These are phyloP conservation scores for Phanerochaete carnosa DNA, from an alignment of 768 basidiomycete species.

Conservation along the genomic window DNA sequence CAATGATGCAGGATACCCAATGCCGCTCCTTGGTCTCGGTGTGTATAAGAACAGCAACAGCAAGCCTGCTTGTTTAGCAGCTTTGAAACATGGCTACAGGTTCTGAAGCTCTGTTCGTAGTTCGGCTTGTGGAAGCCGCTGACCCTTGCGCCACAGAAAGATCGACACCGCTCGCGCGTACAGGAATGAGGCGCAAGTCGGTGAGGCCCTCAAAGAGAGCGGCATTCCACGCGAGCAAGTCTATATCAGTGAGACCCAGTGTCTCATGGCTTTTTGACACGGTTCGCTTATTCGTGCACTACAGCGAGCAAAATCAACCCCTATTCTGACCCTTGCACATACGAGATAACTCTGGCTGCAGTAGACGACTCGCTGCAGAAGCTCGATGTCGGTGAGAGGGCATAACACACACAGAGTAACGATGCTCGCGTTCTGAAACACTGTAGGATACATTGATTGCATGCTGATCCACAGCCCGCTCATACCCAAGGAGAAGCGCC, in stretches of 20 bases:
- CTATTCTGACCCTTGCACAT: slow-evolving; percentile 23
- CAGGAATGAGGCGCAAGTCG: slow-evolving; percentile 34
- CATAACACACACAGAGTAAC: neutral
- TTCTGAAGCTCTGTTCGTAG: neutral
- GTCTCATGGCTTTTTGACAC: neutral
- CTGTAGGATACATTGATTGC: slow-evolving; percentile 41
- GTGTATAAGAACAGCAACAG: slow-evolving; percentile 68
- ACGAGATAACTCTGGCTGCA: slow-evolving; percentile 57
- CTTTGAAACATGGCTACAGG: slow-evolving; percentile 63
- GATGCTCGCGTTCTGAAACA: neutral
- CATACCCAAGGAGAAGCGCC: slow-evolving; percentile 33
- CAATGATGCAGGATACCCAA: slow-evolving; percentile 40
- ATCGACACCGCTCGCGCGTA: slow-evolving; percentile 39
- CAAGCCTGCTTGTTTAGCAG: slow-evolving; percentile 52
- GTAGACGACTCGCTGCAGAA: slow-evolving; percentile 59
- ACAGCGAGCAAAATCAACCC: neutral
- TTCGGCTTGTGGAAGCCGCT: neutral
- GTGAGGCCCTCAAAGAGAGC: slow-evolving; percentile 29
- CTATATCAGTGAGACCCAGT: slow-evolving; percentile 41
- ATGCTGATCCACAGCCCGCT: slow-evolving; percentile 44
- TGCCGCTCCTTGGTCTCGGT: slow-evolving; percentile 68
- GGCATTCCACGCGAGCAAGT: slow-evolving; percentile 34
- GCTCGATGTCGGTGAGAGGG: slow-evolving; percentile 50
- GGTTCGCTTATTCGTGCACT: neutral
- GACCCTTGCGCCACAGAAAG: slow-evolving; percentile 19